Conservation (phyloP, 108 stramenopile species). For the Cafeteria roenbergensis region DNA sequence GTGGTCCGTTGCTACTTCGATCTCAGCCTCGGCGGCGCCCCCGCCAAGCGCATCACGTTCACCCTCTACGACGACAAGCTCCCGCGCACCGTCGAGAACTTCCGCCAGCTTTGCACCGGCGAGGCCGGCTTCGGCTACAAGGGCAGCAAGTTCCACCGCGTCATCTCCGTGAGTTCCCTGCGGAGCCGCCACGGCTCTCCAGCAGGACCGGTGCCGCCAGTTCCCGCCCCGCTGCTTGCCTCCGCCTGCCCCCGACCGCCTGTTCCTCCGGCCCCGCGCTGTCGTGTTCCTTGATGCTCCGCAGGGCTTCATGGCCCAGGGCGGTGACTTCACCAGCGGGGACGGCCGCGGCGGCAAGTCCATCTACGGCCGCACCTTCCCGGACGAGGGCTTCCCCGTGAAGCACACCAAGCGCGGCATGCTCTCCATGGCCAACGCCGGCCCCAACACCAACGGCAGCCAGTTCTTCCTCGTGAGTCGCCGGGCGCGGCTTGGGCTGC, state of each 20-base stretch:
- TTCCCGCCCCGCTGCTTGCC: too few species aligned
- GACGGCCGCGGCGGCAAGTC: conserved; percentile 75
- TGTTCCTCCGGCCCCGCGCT: too few species aligned
- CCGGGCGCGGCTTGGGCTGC: too few species aligned
- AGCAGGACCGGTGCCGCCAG: too few species aligned
- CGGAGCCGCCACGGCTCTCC: conserved; percentile 85
- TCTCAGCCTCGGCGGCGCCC: conserved; percentile 58
- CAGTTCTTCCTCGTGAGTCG: conserved; percentile 86
- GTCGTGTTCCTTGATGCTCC: too few species aligned
- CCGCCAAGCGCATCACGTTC: conserved; percentile 43
- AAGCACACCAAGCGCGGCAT: conserved; percentile 69
- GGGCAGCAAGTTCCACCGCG: conserved; percentile 66
- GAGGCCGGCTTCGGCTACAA: conserved; percentile 72
- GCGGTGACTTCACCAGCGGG: too few species aligned
- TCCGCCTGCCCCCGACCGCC: too few species aligned
- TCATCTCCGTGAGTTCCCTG: conserved; percentile 78
- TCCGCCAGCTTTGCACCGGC: conserved; percentile 50
- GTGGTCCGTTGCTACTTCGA: conserved; percentile 45
- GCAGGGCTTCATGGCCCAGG: too few species aligned
- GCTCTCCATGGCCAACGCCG: conserved; percentile 74
- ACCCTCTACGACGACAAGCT: conserved; percentile 71
- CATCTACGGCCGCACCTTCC: conserved; percentile 80
- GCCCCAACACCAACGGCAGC: conserved; percentile 68
- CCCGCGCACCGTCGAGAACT: conserved; percentile 85
- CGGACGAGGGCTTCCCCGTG: conserved; percentile 67